Evolutionary conservation across 2,329 filamentous ascomycete species (phyloP).

Genomic region (Ophiostoma angusticollis): DNA sequence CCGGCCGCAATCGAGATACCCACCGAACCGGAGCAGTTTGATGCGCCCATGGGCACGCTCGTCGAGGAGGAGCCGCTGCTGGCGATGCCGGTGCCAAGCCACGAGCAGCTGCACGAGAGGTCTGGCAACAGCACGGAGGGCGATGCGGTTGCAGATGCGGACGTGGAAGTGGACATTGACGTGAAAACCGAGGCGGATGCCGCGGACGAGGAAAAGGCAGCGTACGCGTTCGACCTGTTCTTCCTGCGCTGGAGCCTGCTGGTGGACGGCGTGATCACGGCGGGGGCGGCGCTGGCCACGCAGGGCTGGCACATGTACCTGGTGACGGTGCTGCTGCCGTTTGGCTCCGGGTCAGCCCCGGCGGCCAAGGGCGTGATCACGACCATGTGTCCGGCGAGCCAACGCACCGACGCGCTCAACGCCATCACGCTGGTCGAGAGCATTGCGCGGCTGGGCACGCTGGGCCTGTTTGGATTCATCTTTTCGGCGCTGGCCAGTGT

Average conservation of each 20-base stretch:
- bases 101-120: constrained; percentile 13
- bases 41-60: constrained; percentile 27
- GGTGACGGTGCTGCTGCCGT: constrained; percentile 50
- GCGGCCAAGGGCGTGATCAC: constrained; percentile 63
- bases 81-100: background rate
- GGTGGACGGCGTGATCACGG: constrained; percentile 51
- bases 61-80: constrained; percentile 32
- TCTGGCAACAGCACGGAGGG: too few relatives aligned
- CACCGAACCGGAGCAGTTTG: constrained; percentile 29
- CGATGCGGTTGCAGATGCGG: background rate
- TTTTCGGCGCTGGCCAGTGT: constrained; percentile 50
- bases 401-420: constrained; percentile 53
- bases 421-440: constrained; percentile 60
- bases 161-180: background rate
- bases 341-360: constrained; percentile 55
- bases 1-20: constrained; percentile 19
- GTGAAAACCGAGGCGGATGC: background rate
- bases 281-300: constrained; percentile 47
- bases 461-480: constrained; percentile 52
- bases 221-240: constrained; percentile 50
- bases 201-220: constrained; percentile 25
- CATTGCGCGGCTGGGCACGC: constrained; percentile 49
- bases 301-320: constrained; percentile 57
- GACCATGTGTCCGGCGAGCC: constrained; percentile 50
- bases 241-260: constrained; percentile 55